Evolutionary conservation across 2,329 filamentous ascomycete genomes (phyloP).

Genomic region (Orbilia quercus): DNA sequence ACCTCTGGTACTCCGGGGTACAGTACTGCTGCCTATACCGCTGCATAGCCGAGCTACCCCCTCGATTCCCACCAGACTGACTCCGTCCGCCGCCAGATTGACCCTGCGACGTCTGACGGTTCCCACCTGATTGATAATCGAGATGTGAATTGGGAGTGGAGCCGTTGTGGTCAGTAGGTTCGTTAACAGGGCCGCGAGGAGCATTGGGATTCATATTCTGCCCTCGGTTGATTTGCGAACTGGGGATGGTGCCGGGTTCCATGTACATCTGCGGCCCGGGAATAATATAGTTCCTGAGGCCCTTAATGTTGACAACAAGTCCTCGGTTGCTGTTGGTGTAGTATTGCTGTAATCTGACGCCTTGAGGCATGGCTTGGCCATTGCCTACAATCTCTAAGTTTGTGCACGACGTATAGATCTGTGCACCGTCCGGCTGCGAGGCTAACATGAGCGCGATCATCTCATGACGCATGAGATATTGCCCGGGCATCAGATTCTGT

Average conservation of each 20-base stretch:
- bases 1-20: background rate
- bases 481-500: constrained; percentile 61
- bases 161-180: constrained; percentile 28
- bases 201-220: constrained; percentile 8
- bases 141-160: constrained; percentile 4
- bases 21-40: constrained; percentile 1
- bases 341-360: constrained; percentile 62
- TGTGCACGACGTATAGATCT: constrained; percentile 68
- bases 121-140: constrained; percentile 1
- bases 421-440: constrained; percentile 65
- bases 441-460: constrained; percentile 66
- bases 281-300: constrained; percentile 54
- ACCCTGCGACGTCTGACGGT: background rate
- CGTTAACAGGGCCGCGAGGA: background rate
- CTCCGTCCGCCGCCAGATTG: background rate
- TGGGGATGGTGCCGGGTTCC: background rate
- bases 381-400: constrained; percentile 65
- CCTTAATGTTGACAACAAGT: constrained; percentile 56
- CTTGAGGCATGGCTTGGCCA: constrained; percentile 54
- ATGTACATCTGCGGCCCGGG: constrained; percentile 48
- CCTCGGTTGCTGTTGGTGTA: constrained; percentile 62
- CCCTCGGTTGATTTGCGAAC: constrained; percentile 12
- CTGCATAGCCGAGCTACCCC: background rate
- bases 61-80: background rate
- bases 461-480: constrained; percentile 69